These are phyloP conservation scores for Polyporus tsugae DNA, from an alignment of 1,284 basidiomycete genomes.

Conservation along the genomic window DNA sequence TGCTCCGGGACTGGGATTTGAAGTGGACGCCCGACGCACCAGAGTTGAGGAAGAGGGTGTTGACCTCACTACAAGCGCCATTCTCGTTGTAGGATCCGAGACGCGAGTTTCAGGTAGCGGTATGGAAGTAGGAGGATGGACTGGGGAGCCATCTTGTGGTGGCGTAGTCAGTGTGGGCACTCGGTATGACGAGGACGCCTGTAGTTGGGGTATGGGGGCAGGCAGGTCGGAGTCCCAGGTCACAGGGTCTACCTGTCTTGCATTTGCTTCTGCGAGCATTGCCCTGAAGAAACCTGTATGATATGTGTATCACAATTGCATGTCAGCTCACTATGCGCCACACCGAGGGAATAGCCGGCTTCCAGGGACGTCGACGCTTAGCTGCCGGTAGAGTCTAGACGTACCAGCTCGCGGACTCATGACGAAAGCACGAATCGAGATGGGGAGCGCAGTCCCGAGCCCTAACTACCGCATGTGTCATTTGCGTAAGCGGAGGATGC, in stretches of 20 bases:
- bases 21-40: slow-evolving; percentile 6
- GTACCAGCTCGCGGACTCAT: slow-evolving; percentile 5
- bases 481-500: not conserved
- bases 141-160: slow-evolving; percentile 3
- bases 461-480: too few species aligned
- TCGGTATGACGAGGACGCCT: not conserved
- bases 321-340: not conserved
- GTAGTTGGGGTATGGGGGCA: not conserved
- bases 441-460: not conserved
- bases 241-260: not conserved
- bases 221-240: not conserved
- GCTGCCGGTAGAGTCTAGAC: not conserved
- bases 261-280: not conserved
- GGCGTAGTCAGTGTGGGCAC: slow-evolving; percentile 1
- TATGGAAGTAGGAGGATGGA: not conserved
- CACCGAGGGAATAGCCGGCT: not conserved
- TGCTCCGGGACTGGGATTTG: not conserved
- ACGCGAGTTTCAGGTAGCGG: not conserved
- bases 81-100: not conserved
- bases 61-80: not conserved
- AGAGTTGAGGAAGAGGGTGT: not conserved
- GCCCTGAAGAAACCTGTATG: not conserved
- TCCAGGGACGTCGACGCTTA: not conserved
- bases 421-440: slow-evolving; percentile 1
- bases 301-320: not conserved